phyloP scores from a whole-genome alignment of 2,329 filamentous ascomycete species.

The Aquanectria penicillioides region DNA sequence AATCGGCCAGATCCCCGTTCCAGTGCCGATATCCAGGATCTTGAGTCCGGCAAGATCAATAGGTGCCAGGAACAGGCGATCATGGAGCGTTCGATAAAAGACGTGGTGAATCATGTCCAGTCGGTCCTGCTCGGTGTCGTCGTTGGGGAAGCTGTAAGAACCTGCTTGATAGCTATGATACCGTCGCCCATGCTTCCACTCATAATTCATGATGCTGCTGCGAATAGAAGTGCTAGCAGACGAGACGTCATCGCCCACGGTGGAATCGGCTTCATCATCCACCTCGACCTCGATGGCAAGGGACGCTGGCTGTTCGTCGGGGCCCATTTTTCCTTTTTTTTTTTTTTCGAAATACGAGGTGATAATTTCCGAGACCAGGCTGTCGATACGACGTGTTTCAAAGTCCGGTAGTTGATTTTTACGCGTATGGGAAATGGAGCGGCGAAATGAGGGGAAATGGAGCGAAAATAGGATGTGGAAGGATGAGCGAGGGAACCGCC shows the following conservation, averaged over 20 bases:
- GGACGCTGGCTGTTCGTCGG: no score
- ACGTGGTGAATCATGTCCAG: constrained; percentile 52
- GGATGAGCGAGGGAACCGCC: no score
- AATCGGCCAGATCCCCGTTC: constrained; percentile 61
- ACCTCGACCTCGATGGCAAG: no score
- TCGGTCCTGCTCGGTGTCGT: constrained; percentile 51
- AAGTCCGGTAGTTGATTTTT: no score
- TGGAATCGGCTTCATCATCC: not conserved
- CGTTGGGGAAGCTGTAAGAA: constrained; percentile 50
- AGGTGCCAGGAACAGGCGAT: constrained; percentile 49
- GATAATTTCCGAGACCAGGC: no score
- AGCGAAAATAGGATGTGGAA: no score
- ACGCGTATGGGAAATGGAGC: no score
- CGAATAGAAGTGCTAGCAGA: not conserved
- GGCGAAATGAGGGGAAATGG: no score
- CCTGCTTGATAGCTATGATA: constrained; percentile 53
- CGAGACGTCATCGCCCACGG: not conserved
- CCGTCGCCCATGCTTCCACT: constrained; percentile 50
- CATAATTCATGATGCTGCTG: not conserved
- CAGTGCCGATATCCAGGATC: constrained; percentile 57
- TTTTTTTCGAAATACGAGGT: no score
- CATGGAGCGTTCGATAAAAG: constrained; percentile 45
- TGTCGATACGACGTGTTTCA: no score
- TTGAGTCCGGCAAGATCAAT: constrained; percentile 50
- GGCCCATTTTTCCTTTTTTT: no score